Evolutionary conservation across 164 flowering plant genomes (phyloP).

Genomic region (Liriodendron chinense): DNA sequence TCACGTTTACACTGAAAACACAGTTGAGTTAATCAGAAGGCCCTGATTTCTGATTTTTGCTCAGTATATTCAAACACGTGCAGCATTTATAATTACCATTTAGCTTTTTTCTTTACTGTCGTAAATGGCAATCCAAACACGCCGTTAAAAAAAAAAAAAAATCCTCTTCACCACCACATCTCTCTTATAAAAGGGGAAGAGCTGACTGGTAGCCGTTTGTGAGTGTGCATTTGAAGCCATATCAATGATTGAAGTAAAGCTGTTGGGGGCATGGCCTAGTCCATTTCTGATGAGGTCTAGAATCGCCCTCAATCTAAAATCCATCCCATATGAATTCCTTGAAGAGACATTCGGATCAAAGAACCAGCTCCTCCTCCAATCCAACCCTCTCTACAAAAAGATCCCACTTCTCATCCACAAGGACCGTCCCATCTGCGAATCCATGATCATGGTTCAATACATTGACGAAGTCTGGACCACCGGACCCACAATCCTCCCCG

Average conservation of each 20-base stretch:
- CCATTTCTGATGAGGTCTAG: slow-evolving; percentile 20
- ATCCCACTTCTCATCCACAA: slow-evolving; percentile 20
- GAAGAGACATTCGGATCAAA: neutral
- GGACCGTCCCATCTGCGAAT: slow-evolving; percentile 18
- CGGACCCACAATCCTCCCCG: slow-evolving; percentile 7
- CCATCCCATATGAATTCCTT: slow-evolving; percentile 38
- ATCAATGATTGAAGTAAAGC: slow-evolving; percentile 39
- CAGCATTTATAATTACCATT: too few species aligned
- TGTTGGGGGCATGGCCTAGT: slow-evolving; percentile 58
- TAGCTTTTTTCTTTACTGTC: too few species aligned
- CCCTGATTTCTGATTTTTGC: too few species aligned
- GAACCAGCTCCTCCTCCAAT: slow-evolving; percentile 12
- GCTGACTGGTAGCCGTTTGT: neutral
- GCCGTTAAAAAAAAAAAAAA: too few species aligned
- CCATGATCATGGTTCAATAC: slow-evolving; percentile 20
- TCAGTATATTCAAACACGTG: too few species aligned
- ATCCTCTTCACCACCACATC: neutral
- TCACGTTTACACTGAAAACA: too few species aligned
- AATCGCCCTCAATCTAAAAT: slow-evolving; percentile 56
- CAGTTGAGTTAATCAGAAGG: too few species aligned
- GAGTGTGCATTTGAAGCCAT: neutral
- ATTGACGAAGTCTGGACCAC: slow-evolving; percentile 17
- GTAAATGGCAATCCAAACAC: too few species aligned
- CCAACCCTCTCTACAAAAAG: slow-evolving; percentile 17
- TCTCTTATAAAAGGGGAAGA: neutral